Conservation (phyloP, 2,329 filamentous ascomycete species). For the Teratosphaeria viscida region DNA sequence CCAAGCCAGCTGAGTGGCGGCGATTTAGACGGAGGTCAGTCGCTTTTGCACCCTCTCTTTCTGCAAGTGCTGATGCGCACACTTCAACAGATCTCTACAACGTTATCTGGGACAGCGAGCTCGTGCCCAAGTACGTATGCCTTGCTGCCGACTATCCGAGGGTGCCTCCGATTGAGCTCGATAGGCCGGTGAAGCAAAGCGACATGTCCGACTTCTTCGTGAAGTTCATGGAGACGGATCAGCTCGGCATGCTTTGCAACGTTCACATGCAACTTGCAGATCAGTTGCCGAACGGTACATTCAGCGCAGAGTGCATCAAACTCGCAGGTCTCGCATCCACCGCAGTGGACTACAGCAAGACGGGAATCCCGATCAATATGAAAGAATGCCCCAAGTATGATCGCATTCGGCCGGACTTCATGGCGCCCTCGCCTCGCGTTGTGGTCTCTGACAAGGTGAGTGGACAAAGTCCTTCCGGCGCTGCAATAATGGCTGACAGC, state of each 20-base stretch:
- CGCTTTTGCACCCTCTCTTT: not conserved
- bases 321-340: constrained; percentile 31
- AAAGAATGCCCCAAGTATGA: constrained; percentile 32
- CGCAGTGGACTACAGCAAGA: constrained; percentile 36
- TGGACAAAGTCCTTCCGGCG: not conserved
- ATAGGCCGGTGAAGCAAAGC: constrained; percentile 44
- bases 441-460: constrained; percentile 28
- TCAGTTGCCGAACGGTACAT: constrained; percentile 21
- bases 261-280: constrained; percentile 34
- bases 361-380: constrained; percentile 49
- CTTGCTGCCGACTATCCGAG: constrained; percentile 60
- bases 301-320: constrained; percentile 25
- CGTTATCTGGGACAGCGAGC: constrained; percentile 58
- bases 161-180: constrained; percentile 47
- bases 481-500: not conserved
- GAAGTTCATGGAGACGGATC: constrained; percentile 54
- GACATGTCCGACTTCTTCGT: constrained; percentile 78
- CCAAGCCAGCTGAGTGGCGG: constrained; percentile 72
- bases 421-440: constrained; percentile 39
- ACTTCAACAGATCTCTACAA: constrained; percentile 53
- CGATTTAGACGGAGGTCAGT: constrained; percentile 60
- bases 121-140: constrained; percentile 38
- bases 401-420: constrained; percentile 42
- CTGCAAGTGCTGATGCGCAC: not conserved
- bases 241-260: constrained; percentile 32